Conservation (phyloP, 2,329 filamentous ascomycete genomes). For the Monosporascus sp. region DNA sequence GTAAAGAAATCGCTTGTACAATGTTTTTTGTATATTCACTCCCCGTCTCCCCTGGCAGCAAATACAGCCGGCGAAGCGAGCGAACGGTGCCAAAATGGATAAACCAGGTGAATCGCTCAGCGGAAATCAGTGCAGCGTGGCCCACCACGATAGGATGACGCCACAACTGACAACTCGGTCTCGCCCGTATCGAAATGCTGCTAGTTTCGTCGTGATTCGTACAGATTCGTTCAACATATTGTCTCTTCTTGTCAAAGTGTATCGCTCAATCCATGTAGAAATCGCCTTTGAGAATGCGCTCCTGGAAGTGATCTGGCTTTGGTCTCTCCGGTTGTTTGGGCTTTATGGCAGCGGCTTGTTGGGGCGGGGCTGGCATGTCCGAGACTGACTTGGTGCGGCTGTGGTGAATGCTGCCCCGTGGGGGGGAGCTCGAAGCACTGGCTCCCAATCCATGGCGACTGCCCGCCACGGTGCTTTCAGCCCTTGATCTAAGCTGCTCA, state of each 20-base stretch:
- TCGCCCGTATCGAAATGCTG: neutral
- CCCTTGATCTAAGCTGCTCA: slow-evolving; percentile 88
- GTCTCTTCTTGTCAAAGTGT: neutral
- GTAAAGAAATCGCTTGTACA: neutral
- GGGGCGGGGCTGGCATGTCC: slow-evolving; percentile 55
- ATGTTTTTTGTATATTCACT: neutral
- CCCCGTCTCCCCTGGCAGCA: neutral
- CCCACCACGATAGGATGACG: neutral
- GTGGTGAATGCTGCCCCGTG: slow-evolving; percentile 42
- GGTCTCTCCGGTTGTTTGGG: slow-evolving; percentile 44
- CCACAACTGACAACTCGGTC: neutral
- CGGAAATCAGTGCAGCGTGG: neutral
- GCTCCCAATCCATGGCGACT: slow-evolving; percentile 52
- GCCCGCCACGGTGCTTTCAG: slow-evolving; percentile 69
- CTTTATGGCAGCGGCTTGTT: slow-evolving; percentile 42
- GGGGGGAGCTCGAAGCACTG: slow-evolving; percentile 36
- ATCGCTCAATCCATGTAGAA: slow-evolving; percentile 85
- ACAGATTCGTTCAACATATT: neutral
- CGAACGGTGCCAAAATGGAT: neutral
- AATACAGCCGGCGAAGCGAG: neutral
- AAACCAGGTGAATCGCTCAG: neutral
- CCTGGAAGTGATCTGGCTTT: slow-evolving; percentile 92
- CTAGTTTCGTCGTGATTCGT: neutral
- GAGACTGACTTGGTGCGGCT: slow-evolving; percentile 67
- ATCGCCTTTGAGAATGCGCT: slow-evolving; percentile 94